phyloP scores from a whole-genome alignment of 495 filamentous ascomycete genomes.

The Hypoxylon lienhwacheense region DNA sequence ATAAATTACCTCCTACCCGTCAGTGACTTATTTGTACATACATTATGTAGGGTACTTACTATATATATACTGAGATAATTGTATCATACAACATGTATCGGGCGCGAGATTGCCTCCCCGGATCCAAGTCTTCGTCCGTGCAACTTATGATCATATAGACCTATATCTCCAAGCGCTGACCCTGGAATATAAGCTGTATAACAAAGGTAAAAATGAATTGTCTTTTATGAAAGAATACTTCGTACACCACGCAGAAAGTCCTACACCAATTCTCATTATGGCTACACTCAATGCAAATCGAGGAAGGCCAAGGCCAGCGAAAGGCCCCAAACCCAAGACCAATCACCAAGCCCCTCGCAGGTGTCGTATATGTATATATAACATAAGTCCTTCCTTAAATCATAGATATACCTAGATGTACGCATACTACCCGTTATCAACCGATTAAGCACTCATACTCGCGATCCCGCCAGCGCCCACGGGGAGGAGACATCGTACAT shows the following conservation, averaged over 20 bases:
- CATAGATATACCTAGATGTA: too few relatives aligned
- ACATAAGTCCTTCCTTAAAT: too few relatives aligned
- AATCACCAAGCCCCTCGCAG: too few relatives aligned
- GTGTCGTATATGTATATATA: too few relatives aligned
- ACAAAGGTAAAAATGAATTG: not conserved
- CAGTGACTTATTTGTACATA: not conserved
- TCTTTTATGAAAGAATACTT: not conserved
- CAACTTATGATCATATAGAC: too few relatives aligned
- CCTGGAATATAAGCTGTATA: not conserved
- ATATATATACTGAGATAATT: too few relatives aligned
- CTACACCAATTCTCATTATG: constrained; percentile 25
- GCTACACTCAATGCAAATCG: constrained; percentile 24
- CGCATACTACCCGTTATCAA: too few relatives aligned
- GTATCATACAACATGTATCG: too few relatives aligned
- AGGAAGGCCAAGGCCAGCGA: constrained; percentile 19
- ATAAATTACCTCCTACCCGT: not conserved
- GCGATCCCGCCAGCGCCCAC: constrained; percentile 10
- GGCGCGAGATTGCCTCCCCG: too few relatives aligned
- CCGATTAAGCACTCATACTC: not conserved
- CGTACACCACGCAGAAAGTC: constrained; percentile 9
- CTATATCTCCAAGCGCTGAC: not conserved
- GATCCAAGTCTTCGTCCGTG: too few relatives aligned
- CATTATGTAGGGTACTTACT: too few relatives aligned
- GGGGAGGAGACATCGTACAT: constrained; percentile 9
- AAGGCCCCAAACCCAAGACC: too few relatives aligned